phyloP scores from a whole-genome alignment of 1,284 basidiomycete species.

The Amylostereum chailletii region DNA sequence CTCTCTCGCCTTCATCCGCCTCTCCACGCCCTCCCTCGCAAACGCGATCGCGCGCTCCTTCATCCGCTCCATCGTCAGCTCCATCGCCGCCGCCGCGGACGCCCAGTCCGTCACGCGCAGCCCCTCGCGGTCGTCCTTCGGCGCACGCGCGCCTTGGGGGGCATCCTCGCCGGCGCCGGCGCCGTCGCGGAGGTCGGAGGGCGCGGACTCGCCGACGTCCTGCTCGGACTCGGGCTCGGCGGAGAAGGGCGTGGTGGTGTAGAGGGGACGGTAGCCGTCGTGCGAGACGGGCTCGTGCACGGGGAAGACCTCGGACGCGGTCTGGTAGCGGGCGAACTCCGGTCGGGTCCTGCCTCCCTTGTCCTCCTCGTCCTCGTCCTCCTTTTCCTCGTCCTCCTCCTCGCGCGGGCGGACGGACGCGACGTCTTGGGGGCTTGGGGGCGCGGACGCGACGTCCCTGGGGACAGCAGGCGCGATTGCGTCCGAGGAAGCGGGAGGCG shows the following conservation, averaged over 20 bases:
- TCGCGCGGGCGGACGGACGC: not conserved
- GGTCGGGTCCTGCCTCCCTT: too few species aligned
- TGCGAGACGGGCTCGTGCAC: not conserved
- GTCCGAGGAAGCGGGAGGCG: too few species aligned
- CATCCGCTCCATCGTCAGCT: constrained; percentile 1
- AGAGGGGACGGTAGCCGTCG: not conserved
- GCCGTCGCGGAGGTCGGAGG: not conserved
- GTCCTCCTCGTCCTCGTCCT: too few species aligned
- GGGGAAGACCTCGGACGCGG: not conserved
- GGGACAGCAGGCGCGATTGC: too few species aligned
- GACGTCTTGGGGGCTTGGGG: too few species aligned
- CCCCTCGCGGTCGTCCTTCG: not conserved
- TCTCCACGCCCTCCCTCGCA: not conserved
- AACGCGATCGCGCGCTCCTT: not conserved
- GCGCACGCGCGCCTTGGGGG: not conserved
- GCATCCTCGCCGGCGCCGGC: not conserved
- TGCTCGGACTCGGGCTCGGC: not conserved
- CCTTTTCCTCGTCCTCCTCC: not conserved
- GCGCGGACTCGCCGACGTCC: not conserved
- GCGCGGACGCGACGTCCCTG: too few species aligned
- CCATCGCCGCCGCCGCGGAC: not conserved
- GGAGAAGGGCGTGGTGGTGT: not conserved
- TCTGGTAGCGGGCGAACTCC: not conserved
- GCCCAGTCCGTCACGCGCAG: not conserved
- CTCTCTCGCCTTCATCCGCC: not conserved